Percentiles rank a stretch among this genome's conserved stretches.
Evolutionary conservation across 176 grass and related monocot genomes (phyloP).

Genomic region (Typha latifolia): DNA sequence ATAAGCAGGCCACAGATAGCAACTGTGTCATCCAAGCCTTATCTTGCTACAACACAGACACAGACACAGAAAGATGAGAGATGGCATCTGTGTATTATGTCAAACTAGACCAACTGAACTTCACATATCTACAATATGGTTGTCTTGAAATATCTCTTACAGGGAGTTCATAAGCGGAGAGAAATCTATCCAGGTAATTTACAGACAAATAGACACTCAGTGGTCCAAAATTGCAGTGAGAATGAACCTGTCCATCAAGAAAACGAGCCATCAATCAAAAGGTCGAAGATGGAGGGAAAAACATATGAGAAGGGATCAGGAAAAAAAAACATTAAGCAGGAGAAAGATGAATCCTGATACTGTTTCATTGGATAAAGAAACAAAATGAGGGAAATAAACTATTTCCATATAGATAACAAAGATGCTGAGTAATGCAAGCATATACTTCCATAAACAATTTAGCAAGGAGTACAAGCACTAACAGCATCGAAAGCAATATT

Average conservation of each 20-base stretch:
- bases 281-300: conserved; percentile 4
- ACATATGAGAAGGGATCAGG: too few species aligned
- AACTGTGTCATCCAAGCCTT: conserved; percentile 64
- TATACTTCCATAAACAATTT: too few species aligned
- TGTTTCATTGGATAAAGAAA: too few species aligned
- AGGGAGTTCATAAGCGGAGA: conserved; percentile 48
- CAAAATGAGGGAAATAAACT: too few species aligned
- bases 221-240: conserved; percentile 77
- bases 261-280: conserved; percentile 24
- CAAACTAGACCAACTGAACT: too few species aligned
- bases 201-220: conserved; percentile 56
- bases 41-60: conserved; percentile 46
- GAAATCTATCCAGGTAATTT: conserved; percentile 87
- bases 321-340: too few species aligned
- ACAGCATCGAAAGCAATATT: too few species aligned
- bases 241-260: conserved; percentile 55
- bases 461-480: too few species aligned
- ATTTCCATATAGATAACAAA: too few species aligned
- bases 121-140: neutral
- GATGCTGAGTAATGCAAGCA: too few species aligned
- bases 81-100: neutral
- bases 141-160: conserved; percentile 32
- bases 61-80: conserved; percentile 5
- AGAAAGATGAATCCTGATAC: too few species aligned
- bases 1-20: conserved; percentile 65